Evolutionary conservation across 352 stramenopile species (phyloP).

Genomic region (Globisporangium canariense): DNA sequence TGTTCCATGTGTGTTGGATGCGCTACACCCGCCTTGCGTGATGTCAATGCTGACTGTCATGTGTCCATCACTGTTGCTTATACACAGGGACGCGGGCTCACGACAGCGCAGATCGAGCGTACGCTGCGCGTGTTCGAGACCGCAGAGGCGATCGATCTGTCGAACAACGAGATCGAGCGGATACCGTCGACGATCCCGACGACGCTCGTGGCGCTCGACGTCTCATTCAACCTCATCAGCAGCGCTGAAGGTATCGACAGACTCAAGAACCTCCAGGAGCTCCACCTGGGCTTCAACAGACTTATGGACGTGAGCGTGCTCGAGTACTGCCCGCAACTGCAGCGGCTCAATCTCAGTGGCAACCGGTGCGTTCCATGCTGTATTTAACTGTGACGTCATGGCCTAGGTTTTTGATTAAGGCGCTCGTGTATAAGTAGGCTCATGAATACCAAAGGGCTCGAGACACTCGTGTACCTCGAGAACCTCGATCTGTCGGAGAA

Average conservation of each 20-base stretch:
- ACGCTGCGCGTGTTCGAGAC: conserved; percentile 67
- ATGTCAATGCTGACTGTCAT: not conserved
- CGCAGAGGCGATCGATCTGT: conserved; percentile 60
- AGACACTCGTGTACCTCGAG: conserved; percentile 58
- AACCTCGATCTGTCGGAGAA: conserved; percentile 72
- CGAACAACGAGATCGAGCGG: conserved; percentile 72
- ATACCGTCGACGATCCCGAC: conserved; percentile 46
- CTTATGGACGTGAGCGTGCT: conserved; percentile 54
- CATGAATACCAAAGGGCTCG: conserved; percentile 59
- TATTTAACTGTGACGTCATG: not conserved
- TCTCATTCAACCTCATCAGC: conserved; percentile 68
- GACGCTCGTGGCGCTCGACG: conserved; percentile 47
- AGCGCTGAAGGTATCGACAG: conserved; percentile 47
- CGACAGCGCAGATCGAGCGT: conserved; percentile 49
- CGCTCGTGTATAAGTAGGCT: conserved; percentile 22
- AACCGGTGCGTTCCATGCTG: conserved; percentile 39
- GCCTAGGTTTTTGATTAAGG: not conserved
- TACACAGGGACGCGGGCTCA: conserved; percentile 50
- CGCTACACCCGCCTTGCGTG: not conserved
- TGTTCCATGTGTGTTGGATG: not conserved
- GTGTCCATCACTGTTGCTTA: not conserved
- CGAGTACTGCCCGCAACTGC: conserved; percentile 59
- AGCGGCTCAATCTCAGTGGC: conserved; percentile 63
- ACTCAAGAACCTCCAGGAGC: conserved; percentile 60
- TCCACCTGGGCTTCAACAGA: conserved; percentile 70